Conservation (phyloP, 1,284 basidiomycete genomes). For the Afroboletus lepidellus region DNA sequence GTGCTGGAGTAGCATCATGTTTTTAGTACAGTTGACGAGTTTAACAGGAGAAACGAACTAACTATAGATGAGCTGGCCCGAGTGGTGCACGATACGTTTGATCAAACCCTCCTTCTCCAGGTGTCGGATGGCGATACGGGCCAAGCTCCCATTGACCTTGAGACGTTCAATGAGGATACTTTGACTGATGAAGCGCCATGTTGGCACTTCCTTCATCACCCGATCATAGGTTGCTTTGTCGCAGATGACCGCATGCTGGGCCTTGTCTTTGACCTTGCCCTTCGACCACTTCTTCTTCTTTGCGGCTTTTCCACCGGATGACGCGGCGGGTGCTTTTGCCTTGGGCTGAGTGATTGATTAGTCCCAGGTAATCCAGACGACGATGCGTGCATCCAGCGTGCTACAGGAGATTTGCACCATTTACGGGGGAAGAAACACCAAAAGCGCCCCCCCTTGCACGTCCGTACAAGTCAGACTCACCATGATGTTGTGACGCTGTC, state of each 20-base stretch:
- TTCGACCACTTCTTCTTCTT: slow-evolving; percentile 99
- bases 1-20: slow-evolving; percentile 43
- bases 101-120: slow-evolving; percentile 95
- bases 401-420: slow-evolving; percentile 2
- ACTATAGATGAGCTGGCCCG: slow-evolving; percentile 93
- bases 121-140: slow-evolving; percentile 90
- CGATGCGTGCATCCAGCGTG: slow-evolving; percentile 21
- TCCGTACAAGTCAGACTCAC: slow-evolving; percentile 25
- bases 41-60: slow-evolving; percentile 35
- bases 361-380: slow-evolving; percentile 17
- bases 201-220: slow-evolving; percentile 98
- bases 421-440: not conserved
- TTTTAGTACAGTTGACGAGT: slow-evolving; percentile 3
- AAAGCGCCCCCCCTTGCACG: not conserved
- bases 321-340: slow-evolving; percentile 62
- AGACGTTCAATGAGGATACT: slow-evolving; percentile 97
- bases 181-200: slow-evolving; percentile 99
- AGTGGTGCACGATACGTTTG: slow-evolving; percentile 97
- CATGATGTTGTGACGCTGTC: slow-evolving; percentile 29
- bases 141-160: slow-evolving; percentile 94
- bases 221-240: slow-evolving; percentile 93
- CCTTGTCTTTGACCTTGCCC: slow-evolving; percentile 99
- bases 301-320: slow-evolving; percentile 75
- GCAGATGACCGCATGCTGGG: slow-evolving; percentile 89
- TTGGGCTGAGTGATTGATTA: slow-evolving; percentile 54